These are phyloP conservation scores for Epithele typhae DNA, from an alignment of 768 basidiomycete species.

Conservation along the genomic window DNA sequence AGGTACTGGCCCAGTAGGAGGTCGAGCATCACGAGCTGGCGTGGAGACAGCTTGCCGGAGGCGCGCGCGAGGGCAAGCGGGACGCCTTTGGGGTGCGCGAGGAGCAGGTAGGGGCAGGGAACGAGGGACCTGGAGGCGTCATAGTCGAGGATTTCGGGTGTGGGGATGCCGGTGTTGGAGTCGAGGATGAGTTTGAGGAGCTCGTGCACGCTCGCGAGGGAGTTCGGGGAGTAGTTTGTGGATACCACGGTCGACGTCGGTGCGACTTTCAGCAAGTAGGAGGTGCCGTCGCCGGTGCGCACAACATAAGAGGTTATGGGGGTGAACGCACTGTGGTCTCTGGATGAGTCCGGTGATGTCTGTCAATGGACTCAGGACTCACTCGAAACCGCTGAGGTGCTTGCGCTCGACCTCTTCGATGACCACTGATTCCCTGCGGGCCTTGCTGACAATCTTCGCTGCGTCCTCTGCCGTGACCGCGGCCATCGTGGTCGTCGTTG, in stretches of 20 bases:
- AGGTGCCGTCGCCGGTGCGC: conserved; percentile 14
- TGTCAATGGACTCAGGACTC: background rate
- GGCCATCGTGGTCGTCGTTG: no score
- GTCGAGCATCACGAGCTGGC: conserved; percentile 43
- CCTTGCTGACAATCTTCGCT: background rate
- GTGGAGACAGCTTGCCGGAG: conserved; percentile 31
- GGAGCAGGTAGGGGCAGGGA: conserved; percentile 49
- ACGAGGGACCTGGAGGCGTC: conserved; percentile 42
- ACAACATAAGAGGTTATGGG: conserved; percentile 24
- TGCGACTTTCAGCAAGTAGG: conserved; percentile 19
- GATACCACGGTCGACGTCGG: background rate
- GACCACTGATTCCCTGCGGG: conserved; percentile 2
- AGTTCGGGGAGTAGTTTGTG: conserved; percentile 19
- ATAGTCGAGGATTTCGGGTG: conserved; percentile 41
- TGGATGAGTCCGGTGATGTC: background rate
- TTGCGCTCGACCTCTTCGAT: conserved; percentile 4
- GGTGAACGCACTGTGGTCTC: conserved; percentile 17
- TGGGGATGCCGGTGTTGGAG: conserved; percentile 41
- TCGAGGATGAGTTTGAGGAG: conserved; percentile 18
- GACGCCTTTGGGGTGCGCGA: conserved; percentile 37
- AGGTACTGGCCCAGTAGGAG: conserved; percentile 59
- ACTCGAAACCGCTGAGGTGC: conserved; percentile 1
- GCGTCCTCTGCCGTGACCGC: conserved; percentile 4
- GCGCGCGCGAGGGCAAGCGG: conserved; percentile 34
- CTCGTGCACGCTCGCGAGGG: conserved; percentile 19